These are phyloP conservation scores for Meyerozyma athensensis DNA, from an alignment of 1,139 yeast genomes.

Conservation along the genomic window DNA sequence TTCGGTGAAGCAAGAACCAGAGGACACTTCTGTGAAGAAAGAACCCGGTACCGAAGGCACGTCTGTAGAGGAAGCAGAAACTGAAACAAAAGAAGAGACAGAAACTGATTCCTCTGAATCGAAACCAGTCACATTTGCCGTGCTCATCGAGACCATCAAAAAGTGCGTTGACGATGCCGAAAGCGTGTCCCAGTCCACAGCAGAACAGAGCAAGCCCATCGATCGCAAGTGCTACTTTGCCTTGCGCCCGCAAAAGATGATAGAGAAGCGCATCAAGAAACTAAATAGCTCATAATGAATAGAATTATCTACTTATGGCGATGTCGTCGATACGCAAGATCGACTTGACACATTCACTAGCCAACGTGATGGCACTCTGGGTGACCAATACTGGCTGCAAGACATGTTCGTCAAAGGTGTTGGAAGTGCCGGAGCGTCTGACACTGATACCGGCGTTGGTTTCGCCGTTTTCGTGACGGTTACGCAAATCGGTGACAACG, in stretches of 20 bases:
- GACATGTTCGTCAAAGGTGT: slow-evolving; percentile 90
- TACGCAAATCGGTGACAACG: slow-evolving; percentile 91
- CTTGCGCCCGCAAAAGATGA: slow-evolving; percentile 50
- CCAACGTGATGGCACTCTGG: slow-evolving; percentile 88
- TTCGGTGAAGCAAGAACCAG: slow-evolving; percentile 8
- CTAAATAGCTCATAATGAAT: slow-evolving; percentile 7
- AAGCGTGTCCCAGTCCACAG: slow-evolving; percentile 39
- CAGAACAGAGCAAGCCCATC: slow-evolving; percentile 58
- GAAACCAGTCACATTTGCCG: background rate
- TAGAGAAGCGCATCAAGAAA: slow-evolving; percentile 38
- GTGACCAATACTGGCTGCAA: slow-evolving; percentile 94
- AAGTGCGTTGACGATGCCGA: slow-evolving; percentile 48
- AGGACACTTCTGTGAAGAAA: background rate
- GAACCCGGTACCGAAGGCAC: background rate
- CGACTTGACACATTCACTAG: slow-evolving; percentile 94
- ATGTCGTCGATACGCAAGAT: slow-evolving; percentile 95
- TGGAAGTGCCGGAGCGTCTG: slow-evolving; percentile 88
- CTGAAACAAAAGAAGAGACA: background rate
- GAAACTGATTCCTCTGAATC: background rate
- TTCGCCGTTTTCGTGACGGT: slow-evolving; percentile 89
- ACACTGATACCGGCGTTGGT: slow-evolving; percentile 93
- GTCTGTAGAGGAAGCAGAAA: slow-evolving; percentile 5
- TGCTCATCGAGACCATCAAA: slow-evolving; percentile 25
- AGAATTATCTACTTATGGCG: slow-evolving; percentile 43
- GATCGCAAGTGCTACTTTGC: slow-evolving; percentile 63